Evolutionary conservation across 1,284 basidiomycete genomes (phyloP), one percentile per base, ranked within the genome.

Genomic region (Ceratobasidium sp.): DNA sequence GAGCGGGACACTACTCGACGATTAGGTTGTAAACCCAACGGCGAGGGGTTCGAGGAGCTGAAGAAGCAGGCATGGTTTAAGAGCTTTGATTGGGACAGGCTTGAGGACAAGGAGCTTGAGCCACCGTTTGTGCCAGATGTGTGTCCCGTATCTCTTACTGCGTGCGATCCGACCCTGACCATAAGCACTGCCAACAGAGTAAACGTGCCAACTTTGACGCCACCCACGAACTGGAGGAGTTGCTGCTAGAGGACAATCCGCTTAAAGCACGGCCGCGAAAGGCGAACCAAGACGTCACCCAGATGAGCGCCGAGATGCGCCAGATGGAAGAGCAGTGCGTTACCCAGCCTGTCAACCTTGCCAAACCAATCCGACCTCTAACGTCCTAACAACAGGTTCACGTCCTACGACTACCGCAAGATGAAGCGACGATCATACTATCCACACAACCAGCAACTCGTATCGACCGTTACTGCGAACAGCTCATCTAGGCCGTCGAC

Each of bases 151-250:
- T 9, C 36, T 49, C 38, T 5, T 73, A 48, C 72, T 58, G 72
- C 11, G 16, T 21, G 9, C n/a, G 18, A 36, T 33, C 80, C 80
- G 69, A 79, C 81, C 81, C 46, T 56, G 54, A 54, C 59, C 16
- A 49, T 36, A 5, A 28, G 21, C 23, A 30, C 46, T 46, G 16
- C 28, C 18, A 16, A 28, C 79, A 97, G 94, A 89, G 90, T 25
- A 98, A 98, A 82, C 96, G 96, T 81, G 95, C 96, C 23, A 98
- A 99, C 81, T 99, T 98, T 80, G 96, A 99, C 79, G 96, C 96
- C n/a, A 97, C 96, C 16, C 96, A 98, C 79, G 96, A 99, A 81
- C 82, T 99, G 40, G 96, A 99, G 79, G 96, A 99, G 82, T 83
- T 99, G 48, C 80, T 99, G 42, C 82, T 99, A 11, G 96, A 98